Conservation (phyloP, 116 monocot genomes). For the Cymodocea nodosa region DNA sequence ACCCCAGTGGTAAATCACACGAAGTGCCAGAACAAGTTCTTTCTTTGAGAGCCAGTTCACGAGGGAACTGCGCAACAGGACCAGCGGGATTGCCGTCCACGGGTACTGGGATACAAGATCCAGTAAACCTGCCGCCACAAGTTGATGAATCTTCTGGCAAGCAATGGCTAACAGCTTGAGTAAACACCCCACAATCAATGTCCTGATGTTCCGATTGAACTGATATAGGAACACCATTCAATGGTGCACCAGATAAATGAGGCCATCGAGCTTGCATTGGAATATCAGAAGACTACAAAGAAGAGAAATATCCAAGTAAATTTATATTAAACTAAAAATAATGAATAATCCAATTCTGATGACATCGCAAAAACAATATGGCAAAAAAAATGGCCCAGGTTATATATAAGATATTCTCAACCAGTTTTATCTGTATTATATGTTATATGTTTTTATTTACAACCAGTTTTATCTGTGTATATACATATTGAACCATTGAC, state of each 20-base stretch:
- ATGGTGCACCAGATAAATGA: slow-evolving; percentile 39
- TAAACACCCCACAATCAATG: slow-evolving; percentile 18
- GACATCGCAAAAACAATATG: too few relatives aligned
- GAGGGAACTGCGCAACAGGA: slow-evolving; percentile 23
- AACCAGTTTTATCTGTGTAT: too few relatives aligned
- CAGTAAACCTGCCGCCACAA: slow-evolving; percentile 19
- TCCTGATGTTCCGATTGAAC: slow-evolving; percentile 49
- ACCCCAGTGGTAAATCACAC: slow-evolving; percentile 6
- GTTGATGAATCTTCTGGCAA: slow-evolving; percentile 12
- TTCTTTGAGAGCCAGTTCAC: slow-evolving; percentile 33
- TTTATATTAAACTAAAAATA: too few relatives aligned
- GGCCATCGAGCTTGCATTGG: slow-evolving; percentile 67
- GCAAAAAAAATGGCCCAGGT: too few relatives aligned
- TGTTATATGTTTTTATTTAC: too few relatives aligned
- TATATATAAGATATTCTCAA: too few relatives aligned
- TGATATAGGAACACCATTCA: slow-evolving; percentile 47
- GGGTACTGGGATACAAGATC: slow-evolving; percentile 10
- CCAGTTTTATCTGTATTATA: too few relatives aligned
- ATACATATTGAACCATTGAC: too few relatives aligned
- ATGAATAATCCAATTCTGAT: too few relatives aligned
- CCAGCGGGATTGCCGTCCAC: slow-evolving; percentile 20
- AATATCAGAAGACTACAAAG: slow-evolving; percentile 45
- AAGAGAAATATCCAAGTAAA: not conserved
- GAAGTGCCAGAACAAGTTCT: slow-evolving; percentile 6
- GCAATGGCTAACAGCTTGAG: slow-evolving; percentile 17